Conservation (phyloP, 495 filamentous ascomycete genomes). For the Lasiosphaeris hirsuta region DNA sequence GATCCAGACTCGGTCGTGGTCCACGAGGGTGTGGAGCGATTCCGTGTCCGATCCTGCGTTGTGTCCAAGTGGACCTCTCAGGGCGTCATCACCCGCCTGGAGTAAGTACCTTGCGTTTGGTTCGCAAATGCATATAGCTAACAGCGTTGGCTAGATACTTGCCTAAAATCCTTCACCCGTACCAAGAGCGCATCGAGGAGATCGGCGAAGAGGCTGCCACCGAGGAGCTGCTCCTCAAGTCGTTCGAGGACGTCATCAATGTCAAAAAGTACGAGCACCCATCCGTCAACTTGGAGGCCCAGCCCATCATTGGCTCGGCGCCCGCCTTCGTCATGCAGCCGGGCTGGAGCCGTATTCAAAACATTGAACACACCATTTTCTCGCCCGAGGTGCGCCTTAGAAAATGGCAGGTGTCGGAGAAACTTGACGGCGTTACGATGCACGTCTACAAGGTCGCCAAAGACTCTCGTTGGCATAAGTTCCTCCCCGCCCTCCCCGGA, state of each 20-base stretch:
- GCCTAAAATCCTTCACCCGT: conserved; percentile 8
- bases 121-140: no score
- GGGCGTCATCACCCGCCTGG: conserved; percentile 17
- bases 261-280: conserved; percentile 22
- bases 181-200: background rate
- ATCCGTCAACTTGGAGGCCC: background rate
- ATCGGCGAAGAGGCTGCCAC: background rate
- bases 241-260: conserved; percentile 14
- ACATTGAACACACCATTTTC: conserved; percentile 2
- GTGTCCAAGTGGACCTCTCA: conserved; percentile 12
- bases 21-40: conserved; percentile 11
- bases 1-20: background rate
- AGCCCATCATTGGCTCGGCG: background rate
- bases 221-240: conserved; percentile 1
- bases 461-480: conserved; percentile 3
- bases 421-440: conserved; percentile 28
- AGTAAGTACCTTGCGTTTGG: no score
- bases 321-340: conserved; percentile 18
- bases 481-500: conserved; percentile 1
- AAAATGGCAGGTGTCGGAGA: conserved; percentile 24
- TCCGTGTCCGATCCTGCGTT: conserved; percentile 7
- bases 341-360: conserved; percentile 13
- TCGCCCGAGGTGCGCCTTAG: background rate
- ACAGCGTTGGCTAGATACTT: background rate
- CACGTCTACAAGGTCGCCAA: conserved; percentile 18